These are phyloP conservation scores for Omphalotus olearius DNA, from an alignment of 1,284 basidiomycete genomes.

Conservation along the genomic window DNA sequence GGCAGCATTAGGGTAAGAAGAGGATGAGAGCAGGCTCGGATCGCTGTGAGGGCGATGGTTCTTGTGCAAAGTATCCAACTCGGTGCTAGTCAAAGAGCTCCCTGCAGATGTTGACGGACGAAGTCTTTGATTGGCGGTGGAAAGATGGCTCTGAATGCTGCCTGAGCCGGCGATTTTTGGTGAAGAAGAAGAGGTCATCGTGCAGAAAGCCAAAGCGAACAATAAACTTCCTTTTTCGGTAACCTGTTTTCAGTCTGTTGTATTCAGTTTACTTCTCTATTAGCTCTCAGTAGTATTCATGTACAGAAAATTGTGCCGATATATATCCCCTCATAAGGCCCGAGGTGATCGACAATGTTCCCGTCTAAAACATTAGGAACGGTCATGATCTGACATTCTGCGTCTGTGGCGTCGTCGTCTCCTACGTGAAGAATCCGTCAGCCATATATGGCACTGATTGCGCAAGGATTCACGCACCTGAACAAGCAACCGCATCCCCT, in stretches of 20 bases:
- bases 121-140: conserved; percentile 36
- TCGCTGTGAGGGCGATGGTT: conserved; percentile 4
- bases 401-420: conserved; percentile 44
- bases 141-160: conserved; percentile 44
- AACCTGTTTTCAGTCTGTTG: too few relatives aligned
- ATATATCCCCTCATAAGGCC: conserved; percentile 50
- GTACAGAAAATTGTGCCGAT: conserved; percentile 48
- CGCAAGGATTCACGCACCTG: conserved; percentile 24
- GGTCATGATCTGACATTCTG: conserved; percentile 38
- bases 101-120: conserved; percentile 23
- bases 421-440: conserved; percentile 27
- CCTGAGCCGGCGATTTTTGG: conserved; percentile 25
- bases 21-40: conserved; percentile 5
- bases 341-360: conserved; percentile 45
- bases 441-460: not conserved
- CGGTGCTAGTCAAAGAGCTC: conserved; percentile 9
- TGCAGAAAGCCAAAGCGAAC: not conserved
- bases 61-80: conserved; percentile 5
- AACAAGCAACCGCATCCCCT: conserved; percentile 32
- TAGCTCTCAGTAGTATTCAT: conserved; percentile 17
- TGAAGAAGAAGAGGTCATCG: conserved; percentile 1
- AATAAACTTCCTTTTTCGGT: too few relatives aligned
- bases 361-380: conserved; percentile 41
- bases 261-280: too few relatives aligned
- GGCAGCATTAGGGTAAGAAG: too few relatives aligned